Evolutionary conservation across 2,329 filamentous ascomycete genomes (phyloP).

Genomic region (Hyphodiscus sp.): DNA sequence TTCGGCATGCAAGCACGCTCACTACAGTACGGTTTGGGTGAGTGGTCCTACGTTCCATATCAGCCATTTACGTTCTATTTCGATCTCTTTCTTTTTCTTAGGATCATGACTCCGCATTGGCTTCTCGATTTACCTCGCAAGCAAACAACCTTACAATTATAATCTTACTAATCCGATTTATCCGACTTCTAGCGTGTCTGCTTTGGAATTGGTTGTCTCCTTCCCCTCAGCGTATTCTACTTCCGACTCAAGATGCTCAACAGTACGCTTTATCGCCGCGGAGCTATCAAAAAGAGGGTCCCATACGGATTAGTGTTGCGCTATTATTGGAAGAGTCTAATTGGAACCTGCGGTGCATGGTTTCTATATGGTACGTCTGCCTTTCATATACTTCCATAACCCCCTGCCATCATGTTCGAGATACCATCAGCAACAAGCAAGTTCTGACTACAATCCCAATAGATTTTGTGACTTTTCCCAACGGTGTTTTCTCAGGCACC

Average conservation of each 20-base stretch:
- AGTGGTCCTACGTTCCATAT: neutral
- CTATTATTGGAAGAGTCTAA: slow-evolving; percentile 49
- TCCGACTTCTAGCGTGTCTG: slow-evolving; percentile 33
- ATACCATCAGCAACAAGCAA: no score
- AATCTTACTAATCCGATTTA: neutral
- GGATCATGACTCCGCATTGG: neutral
- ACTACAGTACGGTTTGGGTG: slow-evolving; percentile 36
- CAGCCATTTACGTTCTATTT: neutral
- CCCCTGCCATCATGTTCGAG: no score
- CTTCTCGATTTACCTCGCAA: neutral
- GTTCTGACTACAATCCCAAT: neutral
- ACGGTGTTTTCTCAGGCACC: slow-evolving; percentile 39
- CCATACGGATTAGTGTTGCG: slow-evolving; percentile 43
- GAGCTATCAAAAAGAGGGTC: slow-evolving; percentile 45
- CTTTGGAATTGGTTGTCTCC: slow-evolving; percentile 41
- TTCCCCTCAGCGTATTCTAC: slow-evolving; percentile 49
- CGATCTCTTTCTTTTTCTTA: neutral
- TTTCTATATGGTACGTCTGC: slow-evolving; percentile 37
- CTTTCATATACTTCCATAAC: no score
- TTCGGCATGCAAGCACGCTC: slow-evolving; percentile 30
- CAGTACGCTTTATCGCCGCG: slow-evolving; percentile 43
- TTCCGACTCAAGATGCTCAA: slow-evolving; percentile 48
- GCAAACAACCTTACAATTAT: neutral
- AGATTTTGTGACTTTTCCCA: slow-evolving; percentile 31
- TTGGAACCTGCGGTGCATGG: slow-evolving; percentile 46